Base-by-base conservation (phyloP, 257 asterid genomes). In the Nyctanthes arbortristis region DNA sequence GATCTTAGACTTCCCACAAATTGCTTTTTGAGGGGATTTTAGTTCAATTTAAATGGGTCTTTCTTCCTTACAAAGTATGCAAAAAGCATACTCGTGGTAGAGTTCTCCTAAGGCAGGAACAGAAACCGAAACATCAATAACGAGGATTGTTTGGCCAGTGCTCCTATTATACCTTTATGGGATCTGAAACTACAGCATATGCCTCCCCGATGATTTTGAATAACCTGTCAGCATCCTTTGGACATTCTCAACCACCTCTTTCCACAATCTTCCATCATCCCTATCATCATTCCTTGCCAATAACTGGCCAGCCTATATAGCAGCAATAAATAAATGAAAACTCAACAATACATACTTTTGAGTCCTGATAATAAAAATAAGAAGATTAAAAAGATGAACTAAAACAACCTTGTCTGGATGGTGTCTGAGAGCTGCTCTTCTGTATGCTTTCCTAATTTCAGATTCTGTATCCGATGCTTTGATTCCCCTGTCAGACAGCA, bases 371-470 rank as follows among this genome's bases (percentile, higher is more conserved):
- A 65, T 60, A 13, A 7, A 9, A 47, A 72, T 63, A 75, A 52
- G 72, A 10, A 33, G 52, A 39, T 31, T 20, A n/a, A n/a, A n/a
- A n/a, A n/a, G n/a, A n/a, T n/a, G n/a, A n/a, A n/a, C n/a, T n/a
- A n/a, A n/a, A n/a, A 52, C 70, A 18, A 94, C 99, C 97, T 94
- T 94, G 87, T 94, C 97, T 6, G 99, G 99, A 70, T 94, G 99
- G 78, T 91, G 96, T 74, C 78, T 88, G 65, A 94, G 93, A 76
- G 99, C 99, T 69, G 99, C 99, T 88, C 86, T 94, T 66, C 94
- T 70, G 73, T 94, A 94, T 24, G 97, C 97, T 80, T 89, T 94
- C 89, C 89, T 94, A 72, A 91, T 86, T 65, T 94, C 99, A 32
- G 96, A 74, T 79, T 85, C 97, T n/a, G 88, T 36, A 82, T 87